Percentiles rank a stretch among this genome's conserved stretches.
These are phyloP conservation scores for Steccherinum ochraceum DNA, from an alignment of 768 basidiomycete species.

Conservation along the genomic window DNA sequence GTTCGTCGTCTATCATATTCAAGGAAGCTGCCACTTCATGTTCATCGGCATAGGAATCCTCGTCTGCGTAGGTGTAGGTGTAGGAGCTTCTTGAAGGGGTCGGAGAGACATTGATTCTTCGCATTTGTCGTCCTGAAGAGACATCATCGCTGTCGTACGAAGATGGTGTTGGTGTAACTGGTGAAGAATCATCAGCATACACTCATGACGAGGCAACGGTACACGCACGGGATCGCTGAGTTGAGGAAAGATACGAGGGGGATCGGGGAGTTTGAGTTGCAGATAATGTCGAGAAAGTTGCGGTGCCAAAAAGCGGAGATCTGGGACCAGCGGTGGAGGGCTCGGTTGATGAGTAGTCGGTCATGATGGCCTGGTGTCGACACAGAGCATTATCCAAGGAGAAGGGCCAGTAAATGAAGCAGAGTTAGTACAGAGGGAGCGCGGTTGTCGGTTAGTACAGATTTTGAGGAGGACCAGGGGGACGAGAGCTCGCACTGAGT, in stretches of 20 bases:
- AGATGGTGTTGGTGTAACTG: slow-evolving; percentile 42
- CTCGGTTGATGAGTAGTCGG: slow-evolving; percentile 27
- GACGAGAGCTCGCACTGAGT: background rate
- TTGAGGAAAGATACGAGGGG: slow-evolving; percentile 54
- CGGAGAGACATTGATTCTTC: slow-evolving; percentile 52
- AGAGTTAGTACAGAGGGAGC: background rate
- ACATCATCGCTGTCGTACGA: slow-evolving; percentile 40
- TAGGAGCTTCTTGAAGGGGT: slow-evolving; percentile 40
- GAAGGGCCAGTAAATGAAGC: background rate
- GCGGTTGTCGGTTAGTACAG: background rate
- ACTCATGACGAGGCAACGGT: background rate
- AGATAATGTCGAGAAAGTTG: slow-evolving; percentile 47
- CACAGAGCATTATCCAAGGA: slow-evolving; percentile 2
- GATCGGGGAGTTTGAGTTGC: slow-evolving; percentile 50
- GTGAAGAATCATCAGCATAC: background rate
- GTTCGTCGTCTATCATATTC: slow-evolving; percentile 58
- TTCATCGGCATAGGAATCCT: slow-evolving; percentile 38
- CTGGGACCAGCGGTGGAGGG: slow-evolving; percentile 31
- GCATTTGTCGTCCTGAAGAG: slow-evolving; percentile 41
- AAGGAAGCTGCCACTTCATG: slow-evolving; percentile 65
- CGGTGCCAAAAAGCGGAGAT: slow-evolving; percentile 59
- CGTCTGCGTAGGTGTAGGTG: slow-evolving; percentile 56
- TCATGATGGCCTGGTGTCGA: no score
- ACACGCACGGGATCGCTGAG: slow-evolving; percentile 46
- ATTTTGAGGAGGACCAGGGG: background rate